Conservation (phyloP, 2,329 filamentous ascomycete genomes). For the Fusarium armeniacum region DNA sequence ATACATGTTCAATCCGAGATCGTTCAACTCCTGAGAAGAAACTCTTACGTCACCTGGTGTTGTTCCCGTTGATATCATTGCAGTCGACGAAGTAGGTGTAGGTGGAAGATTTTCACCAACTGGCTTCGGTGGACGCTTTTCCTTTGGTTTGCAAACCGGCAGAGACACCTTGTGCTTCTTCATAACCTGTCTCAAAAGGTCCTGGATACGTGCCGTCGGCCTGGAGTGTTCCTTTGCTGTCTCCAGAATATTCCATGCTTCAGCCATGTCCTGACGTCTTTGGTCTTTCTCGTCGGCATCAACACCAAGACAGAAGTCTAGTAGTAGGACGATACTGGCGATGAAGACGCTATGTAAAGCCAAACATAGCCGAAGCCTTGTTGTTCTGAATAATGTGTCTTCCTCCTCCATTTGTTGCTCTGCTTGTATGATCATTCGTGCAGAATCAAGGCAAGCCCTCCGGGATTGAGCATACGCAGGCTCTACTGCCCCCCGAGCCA, state of each 20-base stretch:
- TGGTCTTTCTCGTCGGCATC: slow-evolving; percentile 44
- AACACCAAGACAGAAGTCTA: slow-evolving; percentile 52
- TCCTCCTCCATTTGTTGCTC: slow-evolving; percentile 51
- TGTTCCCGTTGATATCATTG: slow-evolving; percentile 28
- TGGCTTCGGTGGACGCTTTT: background rate
- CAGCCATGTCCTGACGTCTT: slow-evolving; percentile 48
- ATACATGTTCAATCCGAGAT: slow-evolving; percentile 51
- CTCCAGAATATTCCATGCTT: slow-evolving; percentile 54
- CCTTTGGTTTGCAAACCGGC: slow-evolving; percentile 21
- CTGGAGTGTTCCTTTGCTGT: slow-evolving; percentile 51
- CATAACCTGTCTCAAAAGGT: slow-evolving; percentile 52
- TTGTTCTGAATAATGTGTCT: slow-evolving; percentile 48
- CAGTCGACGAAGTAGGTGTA: slow-evolving; percentile 49
- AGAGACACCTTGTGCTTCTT: slow-evolving; percentile 51
- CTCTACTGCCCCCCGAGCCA: slow-evolving; percentile 54
- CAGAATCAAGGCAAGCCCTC: slow-evolving; percentile 52
- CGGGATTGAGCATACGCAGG: slow-evolving; percentile 53
- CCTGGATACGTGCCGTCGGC: slow-evolving; percentile 51
- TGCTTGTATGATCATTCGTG: slow-evolving; percentile 51
- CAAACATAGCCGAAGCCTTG: slow-evolving; percentile 50
- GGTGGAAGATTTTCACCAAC: slow-evolving; percentile 42
- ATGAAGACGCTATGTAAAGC: slow-evolving; percentile 55
- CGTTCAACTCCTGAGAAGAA: slow-evolving; percentile 48
- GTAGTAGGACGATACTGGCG: slow-evolving; percentile 53
- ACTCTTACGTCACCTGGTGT: slow-evolving; percentile 28